Evolutionary conservation across 257 asterid genomes (phyloP), one percentile per base, ranked within the genome.

Genomic region (Przewalskia tangutica): DNA sequence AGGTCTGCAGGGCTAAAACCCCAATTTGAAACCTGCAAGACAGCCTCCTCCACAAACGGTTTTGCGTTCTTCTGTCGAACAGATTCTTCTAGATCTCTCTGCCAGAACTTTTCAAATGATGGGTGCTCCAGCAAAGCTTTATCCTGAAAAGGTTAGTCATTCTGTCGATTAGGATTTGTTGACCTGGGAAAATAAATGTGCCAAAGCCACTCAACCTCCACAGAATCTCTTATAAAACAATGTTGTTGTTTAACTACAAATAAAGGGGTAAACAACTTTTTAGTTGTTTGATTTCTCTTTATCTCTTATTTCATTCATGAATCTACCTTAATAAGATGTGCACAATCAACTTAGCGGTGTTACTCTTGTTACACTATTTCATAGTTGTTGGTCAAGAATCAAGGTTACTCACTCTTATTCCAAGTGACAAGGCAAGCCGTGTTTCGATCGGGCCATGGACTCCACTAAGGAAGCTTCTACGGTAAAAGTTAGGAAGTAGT

Each of bases 11-110:
- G 86, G 90, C 95, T 89, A 91, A 95, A 95, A 70, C 97, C 97
- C 99, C 98, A 95, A 83, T 91, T 84, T 5, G 98, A 92, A 81
- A 95, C 97, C 89, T 87, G 98, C 59, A 93, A 82, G 63, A 84
- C 90, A 55, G 98, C 95, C 88, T 95, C 99, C 90, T 95, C 95
- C 12, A 94, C 90, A 82, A 95, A 94, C 58, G 98, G 97, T 81
- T 85, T 88, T 40, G 84, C 91, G 46, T 91, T 93, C 65, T 65
- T 88, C 78, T 92, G 99, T 36, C 97, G 90, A 64, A 92, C 95
- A 4, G 99, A 94, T 89, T 95, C 99, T 83, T 95, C 99, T 38
- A 94, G 87, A 54, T 94, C 95, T 82, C 98, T 91, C 81, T 88
- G 94, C 98, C 98, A 94, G 83, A 91, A 91, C 51, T 89, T 89